Base-by-base conservation (phyloP, 495 filamentous ascomycete species). In the Parathielavia appendiculata region DNA sequence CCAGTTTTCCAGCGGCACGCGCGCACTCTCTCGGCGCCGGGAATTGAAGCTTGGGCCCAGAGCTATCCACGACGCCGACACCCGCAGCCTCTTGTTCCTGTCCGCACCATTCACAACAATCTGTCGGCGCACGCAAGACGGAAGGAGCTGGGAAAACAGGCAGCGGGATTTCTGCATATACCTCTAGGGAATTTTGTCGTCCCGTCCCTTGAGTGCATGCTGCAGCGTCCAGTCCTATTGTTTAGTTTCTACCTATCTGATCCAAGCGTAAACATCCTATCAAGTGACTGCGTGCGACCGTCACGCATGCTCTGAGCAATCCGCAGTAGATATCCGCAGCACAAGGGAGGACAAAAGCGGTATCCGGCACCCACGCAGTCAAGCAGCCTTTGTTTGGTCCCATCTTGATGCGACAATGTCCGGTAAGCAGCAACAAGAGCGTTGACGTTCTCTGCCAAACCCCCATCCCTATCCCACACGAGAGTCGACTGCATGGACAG, bases 241-340 rank as follows among this genome's bases (percentile, higher is more conserved):
- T 51, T 51, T 66, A 61, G 53, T 57, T 64, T 41, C 54, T 44
- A 20, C 49, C 22, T 51, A 58, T 41, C 56, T 48, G 2, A 32
- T 60, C 40, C 56, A 59, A 47, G 57, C 64, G 66, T 70, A 68
- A 69, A 70, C 50, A 57, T 63, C 55, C 59, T 58, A 59, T 57
- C 66, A 41, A 69, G 63, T 71, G 67, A 61, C 58, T 56, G 65
- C 60, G 56, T 70, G 69, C 67, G 59, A 47, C 47, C 45, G 59
- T 54, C 66, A 68, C 65, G 61, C 65, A 65, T 69, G 65, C 61
- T 61, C 64, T 69, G 64, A 62, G 54, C 62, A 63, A 57, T 59
- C 60, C 54, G 64, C 62, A 67, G 67, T 71, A 71, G 67, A 68
- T 32, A 51, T 38, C 35, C 55, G 56, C 50, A 36, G 43, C 52